Conservation (phyloP, 345 rosid species). For the Citrus glauca region DNA sequence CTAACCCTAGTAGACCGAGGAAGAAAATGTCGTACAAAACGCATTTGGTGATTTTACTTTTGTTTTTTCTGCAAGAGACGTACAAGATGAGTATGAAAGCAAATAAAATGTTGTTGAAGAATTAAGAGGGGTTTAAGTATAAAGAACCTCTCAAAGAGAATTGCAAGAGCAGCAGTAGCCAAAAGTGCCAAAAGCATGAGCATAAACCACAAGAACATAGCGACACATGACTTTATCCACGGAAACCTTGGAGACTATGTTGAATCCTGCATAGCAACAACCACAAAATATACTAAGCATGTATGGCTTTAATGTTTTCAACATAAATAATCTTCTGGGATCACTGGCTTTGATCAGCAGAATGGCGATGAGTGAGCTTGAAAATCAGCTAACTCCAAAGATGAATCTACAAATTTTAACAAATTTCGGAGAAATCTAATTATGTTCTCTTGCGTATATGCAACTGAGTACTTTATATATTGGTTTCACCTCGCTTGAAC, state of each 20-base stretch:
- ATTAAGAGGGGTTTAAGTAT: not conserved
- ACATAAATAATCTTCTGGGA: not conserved
- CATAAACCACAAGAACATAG: slow-evolving; percentile 5
- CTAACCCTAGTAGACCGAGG: not conserved
- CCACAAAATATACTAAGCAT: not conserved
- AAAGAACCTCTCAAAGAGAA: slow-evolving; percentile 6
- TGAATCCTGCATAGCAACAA: not conserved
- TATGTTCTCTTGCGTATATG: no score
- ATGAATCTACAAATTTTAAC: no score
- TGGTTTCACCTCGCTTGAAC: no score
- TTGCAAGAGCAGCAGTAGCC: not conserved
- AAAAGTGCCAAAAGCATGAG: not conserved
- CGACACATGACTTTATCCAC: slow-evolving; percentile 1
- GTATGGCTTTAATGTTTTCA: not conserved
- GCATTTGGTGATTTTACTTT: not conserved
- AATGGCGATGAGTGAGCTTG: no score
- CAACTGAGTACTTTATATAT: no score
- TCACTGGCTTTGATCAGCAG: no score
- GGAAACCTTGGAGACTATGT: slow-evolving; percentile 5
- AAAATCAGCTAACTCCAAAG: no score
- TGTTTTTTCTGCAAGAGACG: not conserved
- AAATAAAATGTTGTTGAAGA: not conserved
- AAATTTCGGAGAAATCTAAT: no score
- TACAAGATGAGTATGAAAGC: not conserved
- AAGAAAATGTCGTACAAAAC: not conserved